A percentile compares a stretch with the other conserved stretches of the same genome.
These are phyloP conservation scores for Trypanosomatidae sp. DNA, from an alignment of 208 protist genomes.

Conservation along the genomic window DNA sequence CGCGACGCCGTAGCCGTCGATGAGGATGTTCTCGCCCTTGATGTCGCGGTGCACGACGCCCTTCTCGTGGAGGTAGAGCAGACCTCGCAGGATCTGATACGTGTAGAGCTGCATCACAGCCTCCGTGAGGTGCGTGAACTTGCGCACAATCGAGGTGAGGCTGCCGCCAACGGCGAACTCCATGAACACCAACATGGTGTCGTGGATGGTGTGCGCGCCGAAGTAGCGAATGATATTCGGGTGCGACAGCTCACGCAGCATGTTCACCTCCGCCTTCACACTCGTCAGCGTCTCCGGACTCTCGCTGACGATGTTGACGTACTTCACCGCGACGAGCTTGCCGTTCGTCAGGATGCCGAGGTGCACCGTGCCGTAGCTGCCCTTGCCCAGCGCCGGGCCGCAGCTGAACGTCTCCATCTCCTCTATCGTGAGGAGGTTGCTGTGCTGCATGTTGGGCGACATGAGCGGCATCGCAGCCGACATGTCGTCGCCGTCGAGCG, in stretches of 20 bases:
- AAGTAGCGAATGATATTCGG: constrained; percentile 89
- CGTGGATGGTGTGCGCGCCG: constrained; percentile 59
- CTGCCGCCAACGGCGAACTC: constrained; percentile 90
- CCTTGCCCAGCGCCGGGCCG: constrained; percentile 68
- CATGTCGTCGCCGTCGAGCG: constrained; percentile 21
- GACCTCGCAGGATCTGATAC: constrained; percentile 72
- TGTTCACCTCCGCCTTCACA: constrained; percentile 70
- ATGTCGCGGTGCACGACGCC: constrained; percentile 92
- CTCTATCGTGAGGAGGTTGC: constrained; percentile 49
- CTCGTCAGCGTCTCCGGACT: constrained; percentile 46
- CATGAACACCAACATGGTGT: constrained; percentile 88
- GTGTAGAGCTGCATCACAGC: constrained; percentile 77
- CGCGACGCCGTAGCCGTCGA: constrained; percentile 78
- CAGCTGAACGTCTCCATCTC: constrained; percentile 82
- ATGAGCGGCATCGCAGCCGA: constrained; percentile 28
- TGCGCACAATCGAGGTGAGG: constrained; percentile 72
- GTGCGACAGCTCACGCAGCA: constrained; percentile 76
- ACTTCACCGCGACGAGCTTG: constrained; percentile 66
- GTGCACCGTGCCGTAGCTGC: constrained; percentile 71
- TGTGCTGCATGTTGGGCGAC: constrained; percentile 29
- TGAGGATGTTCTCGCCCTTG: constrained; percentile 91
- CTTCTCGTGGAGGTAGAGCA: constrained; percentile 89
- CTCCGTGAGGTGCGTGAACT: constrained; percentile 75
- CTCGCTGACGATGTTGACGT: constrained; percentile 56
- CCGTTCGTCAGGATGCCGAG: constrained; percentile 59